phyloP scores from a whole-genome alignment of 2,329 filamentous ascomycete species.

The Apiospora rasikravindrae region DNA sequence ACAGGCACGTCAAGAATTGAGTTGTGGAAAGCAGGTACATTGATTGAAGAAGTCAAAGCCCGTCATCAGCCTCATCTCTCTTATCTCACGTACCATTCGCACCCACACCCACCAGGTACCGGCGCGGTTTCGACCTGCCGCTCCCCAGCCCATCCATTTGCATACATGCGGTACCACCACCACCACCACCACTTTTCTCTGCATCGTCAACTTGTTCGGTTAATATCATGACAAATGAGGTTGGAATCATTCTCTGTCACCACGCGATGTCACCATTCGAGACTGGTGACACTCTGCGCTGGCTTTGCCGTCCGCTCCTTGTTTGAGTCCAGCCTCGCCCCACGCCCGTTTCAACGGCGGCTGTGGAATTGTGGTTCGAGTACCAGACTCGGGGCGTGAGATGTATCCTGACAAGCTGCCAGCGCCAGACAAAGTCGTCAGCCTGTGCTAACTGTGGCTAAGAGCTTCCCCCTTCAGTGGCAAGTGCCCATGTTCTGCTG shows the following conservation, averaged over 20 bases:
- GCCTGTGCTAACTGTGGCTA: slow-evolving; percentile 14
- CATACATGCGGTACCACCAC: neutral
- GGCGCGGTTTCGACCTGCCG: neutral
- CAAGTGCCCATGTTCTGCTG: slow-evolving; percentile 30
- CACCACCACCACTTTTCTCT: neutral
- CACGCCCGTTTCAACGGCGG: slow-evolving; percentile 15
- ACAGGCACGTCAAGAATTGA: neutral
- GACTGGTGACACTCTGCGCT: slow-evolving; percentile 11
- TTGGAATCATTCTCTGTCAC: neutral
- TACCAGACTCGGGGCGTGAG: neutral
- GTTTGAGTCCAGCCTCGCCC: slow-evolving; percentile 14
- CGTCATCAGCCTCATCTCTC: slow-evolving; percentile 14
- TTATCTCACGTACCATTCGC: slow-evolving; percentile 7
- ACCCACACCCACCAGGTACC: slow-evolving; percentile 4
- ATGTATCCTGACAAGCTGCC: slow-evolving; percentile 1
- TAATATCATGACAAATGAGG: slow-evolving; percentile 13
- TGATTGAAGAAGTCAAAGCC: neutral
- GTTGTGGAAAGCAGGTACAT: neutral
- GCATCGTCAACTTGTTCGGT: neutral
- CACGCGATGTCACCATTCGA: slow-evolving; percentile 17
- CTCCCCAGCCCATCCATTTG: slow-evolving; percentile 3
- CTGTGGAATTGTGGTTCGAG: slow-evolving; percentile 6
- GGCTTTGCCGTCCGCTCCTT: slow-evolving; percentile 11
- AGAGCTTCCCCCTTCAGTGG: slow-evolving; percentile 30
- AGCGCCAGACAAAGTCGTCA: slow-evolving; percentile 7